phyloP scores from a whole-genome alignment of 495 filamentous ascomycete genomes.

The Zalerion maritima region DNA sequence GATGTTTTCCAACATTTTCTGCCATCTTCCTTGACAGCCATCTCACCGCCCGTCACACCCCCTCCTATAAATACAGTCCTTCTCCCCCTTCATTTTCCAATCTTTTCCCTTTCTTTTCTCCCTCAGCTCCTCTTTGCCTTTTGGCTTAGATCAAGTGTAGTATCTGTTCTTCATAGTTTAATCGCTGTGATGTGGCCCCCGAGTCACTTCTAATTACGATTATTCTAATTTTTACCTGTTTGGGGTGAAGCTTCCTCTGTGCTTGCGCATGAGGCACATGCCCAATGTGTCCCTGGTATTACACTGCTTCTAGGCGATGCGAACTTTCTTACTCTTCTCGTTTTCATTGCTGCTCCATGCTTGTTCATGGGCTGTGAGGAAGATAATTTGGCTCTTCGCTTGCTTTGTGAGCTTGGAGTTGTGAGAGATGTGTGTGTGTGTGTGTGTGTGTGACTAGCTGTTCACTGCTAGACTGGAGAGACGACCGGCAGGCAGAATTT shows the following conservation, averaged over 20 bases:
- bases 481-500: neutral
- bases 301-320: slow-evolving; percentile 78
- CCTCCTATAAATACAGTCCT: slow-evolving; percentile 17
- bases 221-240: slow-evolving; percentile 63
- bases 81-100: slow-evolving; percentile 7
- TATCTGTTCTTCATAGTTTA: slow-evolving; percentile 99
- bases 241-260: slow-evolving; percentile 50
- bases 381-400: slow-evolving; percentile 25
- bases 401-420: slow-evolving; percentile 6
- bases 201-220: slow-evolving; percentile 66
- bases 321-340: slow-evolving; percentile 45
- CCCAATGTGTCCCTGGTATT: slow-evolving; percentile 76
- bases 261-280: slow-evolving; percentile 66
- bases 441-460: slow-evolving; percentile 7
- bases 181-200: slow-evolving; percentile 55
- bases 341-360: slow-evolving; percentile 41
- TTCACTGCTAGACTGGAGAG: slow-evolving; percentile 1
- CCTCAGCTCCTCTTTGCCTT: slow-evolving; percentile 43
- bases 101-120: slow-evolving; percentile 21
- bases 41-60: no score
- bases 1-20: no score
- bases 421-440: slow-evolving; percentile 9
- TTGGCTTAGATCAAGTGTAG: slow-evolving; percentile 98
- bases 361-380: slow-evolving; percentile 46
- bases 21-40: no score